These are phyloP conservation scores for Yarrowia sp. DNA, from an alignment of 805 yeast genomes.

Conservation along the genomic window DNA sequence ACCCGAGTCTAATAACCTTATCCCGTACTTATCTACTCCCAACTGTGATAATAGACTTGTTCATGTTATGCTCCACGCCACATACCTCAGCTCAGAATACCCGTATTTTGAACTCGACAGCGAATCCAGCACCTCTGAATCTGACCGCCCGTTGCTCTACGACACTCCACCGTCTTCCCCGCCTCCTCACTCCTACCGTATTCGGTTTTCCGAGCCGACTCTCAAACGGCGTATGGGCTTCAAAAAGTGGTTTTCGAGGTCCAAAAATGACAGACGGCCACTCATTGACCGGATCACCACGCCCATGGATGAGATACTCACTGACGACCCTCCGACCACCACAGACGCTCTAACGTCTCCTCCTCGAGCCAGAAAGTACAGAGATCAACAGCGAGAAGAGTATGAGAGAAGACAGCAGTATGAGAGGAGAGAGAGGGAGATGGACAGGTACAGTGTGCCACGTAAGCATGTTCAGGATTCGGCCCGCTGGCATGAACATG, in stretches of 20 bases:
- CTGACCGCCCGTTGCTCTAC: background rate
- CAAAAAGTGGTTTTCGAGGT: conserved; percentile 15
- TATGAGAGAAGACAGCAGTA: conserved; percentile 10
- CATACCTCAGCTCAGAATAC: background rate
- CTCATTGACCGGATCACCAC: conserved; percentile 18
- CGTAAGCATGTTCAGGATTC: background rate
- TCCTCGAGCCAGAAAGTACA: background rate
- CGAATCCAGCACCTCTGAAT: background rate
- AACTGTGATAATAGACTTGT: too few species aligned
- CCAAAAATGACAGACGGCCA: conserved; percentile 4
- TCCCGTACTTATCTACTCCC: too few species aligned
- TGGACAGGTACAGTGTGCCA: conserved; percentile 3
- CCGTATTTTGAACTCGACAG: conserved; percentile 1
- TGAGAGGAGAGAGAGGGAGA: background rate
- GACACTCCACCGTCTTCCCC: background rate
- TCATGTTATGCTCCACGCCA: conserved; percentile 9
- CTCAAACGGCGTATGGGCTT: conserved; percentile 3
- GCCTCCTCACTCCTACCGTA: background rate
- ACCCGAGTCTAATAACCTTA: too few species aligned
- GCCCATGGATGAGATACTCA: conserved; percentile 16
- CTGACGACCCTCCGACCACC: background rate
- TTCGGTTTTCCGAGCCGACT: background rate
- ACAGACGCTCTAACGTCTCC: conserved; percentile 4
- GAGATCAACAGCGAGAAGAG: conserved; percentile 7
- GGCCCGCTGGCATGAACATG: conserved; percentile 18